Conservation (phyloP, 192 early-diverging fungal species). For the Mortierella alpina region DNA sequence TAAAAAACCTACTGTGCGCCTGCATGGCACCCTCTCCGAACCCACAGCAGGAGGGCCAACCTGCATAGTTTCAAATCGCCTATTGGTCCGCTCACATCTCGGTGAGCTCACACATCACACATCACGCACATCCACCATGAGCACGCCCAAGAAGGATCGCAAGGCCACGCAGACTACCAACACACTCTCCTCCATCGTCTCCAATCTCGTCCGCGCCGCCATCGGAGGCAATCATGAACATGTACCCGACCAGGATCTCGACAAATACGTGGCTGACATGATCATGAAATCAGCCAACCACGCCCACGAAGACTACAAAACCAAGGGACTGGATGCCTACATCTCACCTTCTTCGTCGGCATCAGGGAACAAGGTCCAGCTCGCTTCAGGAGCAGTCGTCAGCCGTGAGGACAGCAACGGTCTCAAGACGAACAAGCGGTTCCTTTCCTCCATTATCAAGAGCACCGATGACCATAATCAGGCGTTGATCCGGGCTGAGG, state of each 20-base stretch:
- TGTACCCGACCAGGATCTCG: slow-evolving; percentile 61
- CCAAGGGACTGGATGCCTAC: slow-evolving; percentile 55
- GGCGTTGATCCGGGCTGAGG: slow-evolving; percentile 57
- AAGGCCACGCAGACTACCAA: neutral
- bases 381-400: slow-evolving; percentile 10
- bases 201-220: slow-evolving; percentile 61
- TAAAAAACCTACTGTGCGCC: no score
- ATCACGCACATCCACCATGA: no score
- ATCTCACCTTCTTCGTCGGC: slow-evolving; percentile 4
- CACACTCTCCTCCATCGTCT: slow-evolving; percentile 29
- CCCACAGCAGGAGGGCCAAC: no score
- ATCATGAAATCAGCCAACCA: slow-evolving; percentile 58
- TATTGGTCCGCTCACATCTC: no score
- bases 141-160: no score
- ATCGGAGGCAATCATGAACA: slow-evolving; percentile 49
- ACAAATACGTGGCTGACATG: slow-evolving; percentile 67
- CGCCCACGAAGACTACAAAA: slow-evolving; percentile 52
- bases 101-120: no score
- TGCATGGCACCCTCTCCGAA: no score
- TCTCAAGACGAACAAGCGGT: slow-evolving; percentile 68
- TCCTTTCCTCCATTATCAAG: slow-evolving; percentile 65
- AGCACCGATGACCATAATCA: slow-evolving; percentile 67
- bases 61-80: no score
- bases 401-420: slow-evolving; percentile 53
- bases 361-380: slow-evolving; percentile 2